phyloP scores from a whole-genome alignment of 2,329 filamentous ascomycete species.

The Botrytis cinerea region DNA sequence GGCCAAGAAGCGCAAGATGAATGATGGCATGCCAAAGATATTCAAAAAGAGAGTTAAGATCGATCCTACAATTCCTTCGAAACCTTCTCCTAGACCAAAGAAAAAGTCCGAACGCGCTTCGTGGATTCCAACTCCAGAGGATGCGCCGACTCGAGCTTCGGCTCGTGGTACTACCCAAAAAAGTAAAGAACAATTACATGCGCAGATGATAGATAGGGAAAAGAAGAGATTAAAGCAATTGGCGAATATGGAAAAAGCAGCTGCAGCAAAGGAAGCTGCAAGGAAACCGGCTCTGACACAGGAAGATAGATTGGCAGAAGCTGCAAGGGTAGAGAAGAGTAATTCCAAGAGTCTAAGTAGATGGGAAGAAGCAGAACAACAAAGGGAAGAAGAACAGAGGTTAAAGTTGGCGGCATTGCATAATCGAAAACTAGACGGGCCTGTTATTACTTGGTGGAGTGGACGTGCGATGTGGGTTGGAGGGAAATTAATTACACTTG shows the following conservation, averaged over 20 bases:
- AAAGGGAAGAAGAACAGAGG: slow-evolving; percentile 78
- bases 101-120: slow-evolving; percentile 72
- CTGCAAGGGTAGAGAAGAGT: slow-evolving; percentile 77
- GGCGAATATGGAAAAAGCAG: slow-evolving; percentile 61
- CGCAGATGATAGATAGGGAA: slow-evolving; percentile 74
- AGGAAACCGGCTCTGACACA: slow-evolving; percentile 84
- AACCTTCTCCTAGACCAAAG: slow-evolving; percentile 51
- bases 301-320: slow-evolving; percentile 79
- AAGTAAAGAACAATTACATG: slow-evolving; percentile 58
- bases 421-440: slow-evolving; percentile 81
- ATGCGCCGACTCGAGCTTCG: slow-evolving; percentile 63
- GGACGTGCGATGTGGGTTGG: slow-evolving; percentile 82
- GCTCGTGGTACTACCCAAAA: slow-evolving; percentile 63
- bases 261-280: slow-evolving; percentile 67
- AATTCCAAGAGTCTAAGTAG: slow-evolving; percentile 89
- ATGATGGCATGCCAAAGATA: slow-evolving; percentile 69
- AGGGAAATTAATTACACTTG: slow-evolving; percentile 70
- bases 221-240: slow-evolving; percentile 70
- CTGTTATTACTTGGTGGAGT: slow-evolving; percentile 91
- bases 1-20: slow-evolving; percentile 78
- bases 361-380: slow-evolving; percentile 92
- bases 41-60: slow-evolving; percentile 78
- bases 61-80: slow-evolving; percentile 51
- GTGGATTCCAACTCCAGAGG: slow-evolving; percentile 65
- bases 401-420: slow-evolving; percentile 85